Percentiles rank a stretch among this genome's conserved stretches.
phyloP scores from a whole-genome alignment of 2,329 filamentous ascomycete genomes.

The Fusarium transvaalense region DNA sequence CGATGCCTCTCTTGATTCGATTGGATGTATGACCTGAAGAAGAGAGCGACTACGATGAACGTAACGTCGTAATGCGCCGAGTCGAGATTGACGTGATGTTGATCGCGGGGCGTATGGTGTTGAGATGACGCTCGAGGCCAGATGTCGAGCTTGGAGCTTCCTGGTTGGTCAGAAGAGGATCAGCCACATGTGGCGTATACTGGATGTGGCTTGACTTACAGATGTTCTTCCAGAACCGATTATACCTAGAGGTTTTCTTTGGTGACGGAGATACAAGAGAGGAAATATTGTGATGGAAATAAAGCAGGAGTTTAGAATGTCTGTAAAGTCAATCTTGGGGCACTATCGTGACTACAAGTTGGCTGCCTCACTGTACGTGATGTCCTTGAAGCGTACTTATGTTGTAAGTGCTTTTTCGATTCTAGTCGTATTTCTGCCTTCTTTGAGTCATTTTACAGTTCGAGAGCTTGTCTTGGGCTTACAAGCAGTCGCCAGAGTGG shows the following conservation, averaged over 20 bases:
- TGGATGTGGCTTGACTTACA: slow-evolving; percentile 50
- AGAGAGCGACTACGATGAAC: not conserved
- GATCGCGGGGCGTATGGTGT: slow-evolving; percentile 31
- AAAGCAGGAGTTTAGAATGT: not conserved
- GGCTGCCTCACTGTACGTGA: not conserved
- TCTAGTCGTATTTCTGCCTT: not conserved
- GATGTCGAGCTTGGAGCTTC: slow-evolving; percentile 43
- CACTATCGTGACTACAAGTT: not conserved
- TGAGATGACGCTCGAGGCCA: slow-evolving; percentile 44
- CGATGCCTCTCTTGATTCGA: slow-evolving; percentile 23
- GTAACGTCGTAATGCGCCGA: slow-evolving; percentile 11
- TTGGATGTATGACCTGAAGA: not conserved
- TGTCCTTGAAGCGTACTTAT: not conserved
- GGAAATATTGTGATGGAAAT: not conserved
- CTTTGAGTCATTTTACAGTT: not conserved
- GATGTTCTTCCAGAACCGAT: not conserved
- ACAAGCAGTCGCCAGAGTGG: no score
- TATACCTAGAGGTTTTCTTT: not conserved
- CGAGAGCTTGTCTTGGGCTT: no score
- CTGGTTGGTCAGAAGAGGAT: slow-evolving; percentile 37
- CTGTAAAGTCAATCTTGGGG: not conserved
- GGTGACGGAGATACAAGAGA: not conserved
- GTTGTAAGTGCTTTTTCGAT: not conserved
- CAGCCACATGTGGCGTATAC: slow-evolving; percentile 24
- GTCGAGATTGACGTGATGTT: slow-evolving; percentile 19